A percentile compares a stretch with the other conserved stretches of the same genome.
These are phyloP conservation scores for Echeveria elegans DNA, from an alignment of 164 flowering plant genomes.

Conservation along the genomic window DNA sequence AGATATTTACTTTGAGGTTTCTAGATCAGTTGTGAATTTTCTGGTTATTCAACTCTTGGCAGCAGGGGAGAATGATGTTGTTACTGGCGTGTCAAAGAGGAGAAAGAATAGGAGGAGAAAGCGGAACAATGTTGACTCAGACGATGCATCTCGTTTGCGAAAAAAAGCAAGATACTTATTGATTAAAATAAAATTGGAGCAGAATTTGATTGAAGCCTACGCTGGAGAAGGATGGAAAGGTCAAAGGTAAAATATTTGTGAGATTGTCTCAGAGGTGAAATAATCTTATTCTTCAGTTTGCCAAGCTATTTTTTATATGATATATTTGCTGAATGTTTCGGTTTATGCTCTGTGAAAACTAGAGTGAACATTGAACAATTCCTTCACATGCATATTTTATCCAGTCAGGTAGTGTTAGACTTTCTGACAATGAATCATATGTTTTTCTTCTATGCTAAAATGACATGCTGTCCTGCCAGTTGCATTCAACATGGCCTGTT, in stretches of 20 bases:
- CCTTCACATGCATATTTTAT: too few species aligned
- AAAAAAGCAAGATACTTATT: conserved; percentile 80
- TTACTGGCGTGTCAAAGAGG: conserved; percentile 22
- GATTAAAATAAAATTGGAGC: conserved; percentile 86
- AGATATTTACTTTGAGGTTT: too few species aligned
- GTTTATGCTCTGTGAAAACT: background rate
- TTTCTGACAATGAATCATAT: too few species aligned
- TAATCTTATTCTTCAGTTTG: background rate
- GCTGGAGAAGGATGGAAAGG: conserved; percentile 98
- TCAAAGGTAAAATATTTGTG: conserved; percentile 54
- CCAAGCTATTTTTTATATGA: background rate
- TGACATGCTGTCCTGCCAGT: too few species aligned
- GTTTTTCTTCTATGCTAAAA: too few species aligned
- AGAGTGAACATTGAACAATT: too few species aligned
- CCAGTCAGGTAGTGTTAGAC: too few species aligned
- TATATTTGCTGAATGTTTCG: background rate
- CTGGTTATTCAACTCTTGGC: background rate
- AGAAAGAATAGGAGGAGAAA: conserved; percentile 37
- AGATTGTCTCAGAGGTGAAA: background rate
- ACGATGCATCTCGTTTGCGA: conserved; percentile 76
- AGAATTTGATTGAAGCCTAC: conserved; percentile 93
- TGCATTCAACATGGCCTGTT: too few species aligned
- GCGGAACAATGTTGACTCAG: conserved; percentile 35
- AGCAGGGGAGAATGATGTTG: conserved; percentile 18
- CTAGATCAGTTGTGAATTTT: background rate